Percentiles rank a stretch among this genome's conserved stretches.
Evolutionary conservation across 148 eudicot genomes (phyloP).

Genomic region (Arctostaphylos glauca): DNA sequence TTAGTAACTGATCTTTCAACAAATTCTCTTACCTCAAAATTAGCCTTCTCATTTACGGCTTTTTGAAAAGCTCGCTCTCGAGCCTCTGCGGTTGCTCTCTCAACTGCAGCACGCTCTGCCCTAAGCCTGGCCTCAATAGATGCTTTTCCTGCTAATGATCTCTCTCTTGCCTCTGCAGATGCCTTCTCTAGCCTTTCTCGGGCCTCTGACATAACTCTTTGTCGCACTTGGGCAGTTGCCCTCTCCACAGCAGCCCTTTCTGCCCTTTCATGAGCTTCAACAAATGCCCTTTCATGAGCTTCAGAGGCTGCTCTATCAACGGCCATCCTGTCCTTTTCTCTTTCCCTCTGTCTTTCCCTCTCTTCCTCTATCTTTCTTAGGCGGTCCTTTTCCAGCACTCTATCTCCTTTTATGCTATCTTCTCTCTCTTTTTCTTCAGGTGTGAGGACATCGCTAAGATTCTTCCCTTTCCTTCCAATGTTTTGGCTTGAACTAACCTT

Average conservation of each 20-base stretch:
- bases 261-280: constrained; percentile 61
- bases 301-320: constrained; percentile 66
- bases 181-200: constrained; percentile 82
- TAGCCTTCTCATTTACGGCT: constrained; percentile 60
- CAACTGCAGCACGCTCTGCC: constrained; percentile 91
- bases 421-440: constrained; percentile 43
- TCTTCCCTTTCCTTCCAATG: constrained; percentile 37
- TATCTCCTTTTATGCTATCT: constrained; percentile 37
- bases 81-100: constrained; percentile 81
- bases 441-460: constrained; percentile 19
- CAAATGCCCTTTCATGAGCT: constrained; percentile 66
- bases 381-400: constrained; percentile 58
- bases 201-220: constrained; percentile 76
- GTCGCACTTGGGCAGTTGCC: constrained; percentile 73
- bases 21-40: constrained; percentile 48
- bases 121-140: constrained; percentile 60
- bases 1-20: constrained; percentile 60
- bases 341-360: constrained; percentile 90
- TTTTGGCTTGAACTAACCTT: constrained; percentile 25
- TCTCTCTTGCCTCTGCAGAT: constrained; percentile 69
- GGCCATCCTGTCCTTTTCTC: constrained; percentile 93
- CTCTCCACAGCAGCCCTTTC: constrained; percentile 71
- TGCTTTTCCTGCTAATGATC: constrained; percentile 44
- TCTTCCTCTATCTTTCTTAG: constrained; percentile 81
- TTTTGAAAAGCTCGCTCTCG: constrained; percentile 70